phyloP scores from a whole-genome alignment of 2,329 filamentous ascomycete species.

The Alternaria metachromatica region DNA sequence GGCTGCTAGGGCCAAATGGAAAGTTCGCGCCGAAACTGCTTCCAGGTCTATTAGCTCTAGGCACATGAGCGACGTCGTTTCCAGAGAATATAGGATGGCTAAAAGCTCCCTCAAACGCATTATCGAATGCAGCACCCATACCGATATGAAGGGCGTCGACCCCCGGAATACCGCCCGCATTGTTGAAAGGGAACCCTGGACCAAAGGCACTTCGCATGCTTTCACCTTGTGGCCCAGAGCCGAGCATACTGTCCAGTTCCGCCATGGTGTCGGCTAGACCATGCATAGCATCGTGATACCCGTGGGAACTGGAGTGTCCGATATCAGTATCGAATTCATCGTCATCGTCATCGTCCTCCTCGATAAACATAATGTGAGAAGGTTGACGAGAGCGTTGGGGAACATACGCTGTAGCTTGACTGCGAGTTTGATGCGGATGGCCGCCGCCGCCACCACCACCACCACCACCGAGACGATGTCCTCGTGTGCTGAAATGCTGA shows the following conservation, averaged over 20 bases:
- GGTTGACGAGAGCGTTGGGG: background rate
- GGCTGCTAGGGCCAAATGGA: background rate
- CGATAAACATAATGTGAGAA: background rate
- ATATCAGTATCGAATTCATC: background rate
- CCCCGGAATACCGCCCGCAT: background rate
- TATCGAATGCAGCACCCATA: background rate
- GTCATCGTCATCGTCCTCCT: background rate
- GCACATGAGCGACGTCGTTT: background rate
- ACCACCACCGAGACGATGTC: background rate
- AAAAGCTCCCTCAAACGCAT: background rate
- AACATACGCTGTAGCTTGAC: background rate
- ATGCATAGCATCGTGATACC: background rate
- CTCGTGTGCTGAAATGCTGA: background rate
- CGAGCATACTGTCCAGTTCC: background rate
- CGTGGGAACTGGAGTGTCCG: background rate
- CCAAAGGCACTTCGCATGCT: background rate
- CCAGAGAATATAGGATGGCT: background rate
- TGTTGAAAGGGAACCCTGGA: background rate
- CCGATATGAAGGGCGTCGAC: background rate
- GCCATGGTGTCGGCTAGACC: background rate
- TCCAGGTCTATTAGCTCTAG: background rate
- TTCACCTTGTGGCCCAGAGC: background rate
- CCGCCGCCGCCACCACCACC: background rate
- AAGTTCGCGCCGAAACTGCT: background rate
- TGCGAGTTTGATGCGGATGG: background rate